Evolutionary conservation across 257 asterid genomes (phyloP).

Genomic region (Lithospermum erythrorhizon): DNA sequence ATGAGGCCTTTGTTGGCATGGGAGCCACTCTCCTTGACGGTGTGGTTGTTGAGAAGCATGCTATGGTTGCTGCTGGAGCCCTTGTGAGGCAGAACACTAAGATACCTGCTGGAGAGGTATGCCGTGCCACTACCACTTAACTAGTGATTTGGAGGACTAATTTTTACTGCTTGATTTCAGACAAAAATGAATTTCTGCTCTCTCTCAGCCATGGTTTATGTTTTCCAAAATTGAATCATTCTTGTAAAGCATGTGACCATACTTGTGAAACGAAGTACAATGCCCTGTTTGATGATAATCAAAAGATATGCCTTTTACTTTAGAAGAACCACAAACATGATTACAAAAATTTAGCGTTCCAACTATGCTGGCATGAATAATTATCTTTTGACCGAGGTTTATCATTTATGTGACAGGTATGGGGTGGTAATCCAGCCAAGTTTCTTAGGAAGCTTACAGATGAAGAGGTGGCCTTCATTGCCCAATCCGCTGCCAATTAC

Average conservation of each 20-base stretch:
- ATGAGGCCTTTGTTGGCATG: slow-evolving; percentile 87
- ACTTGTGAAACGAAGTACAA: no score
- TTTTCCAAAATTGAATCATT: no score
- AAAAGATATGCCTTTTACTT: no score
- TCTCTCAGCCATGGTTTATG: no score
- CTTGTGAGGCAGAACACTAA: slow-evolving; percentile 76
- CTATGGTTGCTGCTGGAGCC: slow-evolving; percentile 92
- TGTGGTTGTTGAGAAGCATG: slow-evolving; percentile 69
- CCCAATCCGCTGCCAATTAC: slow-evolving; percentile 62
- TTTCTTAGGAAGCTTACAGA: slow-evolving; percentile 69
- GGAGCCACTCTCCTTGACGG: slow-evolving; percentile 87
- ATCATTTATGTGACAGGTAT: slow-evolving; percentile 31
- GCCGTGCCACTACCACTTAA: neutral
- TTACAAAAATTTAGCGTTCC: no score
- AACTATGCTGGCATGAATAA: neutral
- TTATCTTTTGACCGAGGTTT: neutral
- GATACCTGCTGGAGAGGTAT: slow-evolving; percentile 34
- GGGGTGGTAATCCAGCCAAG: slow-evolving; percentile 95
- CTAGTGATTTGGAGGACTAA: neutral
- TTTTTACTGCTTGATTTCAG: no score
- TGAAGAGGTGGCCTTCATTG: slow-evolving; percentile 63
- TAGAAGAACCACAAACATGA: no score
- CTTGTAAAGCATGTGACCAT: no score
- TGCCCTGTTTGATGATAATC: no score
- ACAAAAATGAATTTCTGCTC: no score